Evolutionary conservation across 139 green algal genomes (phyloP), one percentile per base, ranked within the genome.

Genomic region (Chlamydomonas asymmetrica): DNA sequence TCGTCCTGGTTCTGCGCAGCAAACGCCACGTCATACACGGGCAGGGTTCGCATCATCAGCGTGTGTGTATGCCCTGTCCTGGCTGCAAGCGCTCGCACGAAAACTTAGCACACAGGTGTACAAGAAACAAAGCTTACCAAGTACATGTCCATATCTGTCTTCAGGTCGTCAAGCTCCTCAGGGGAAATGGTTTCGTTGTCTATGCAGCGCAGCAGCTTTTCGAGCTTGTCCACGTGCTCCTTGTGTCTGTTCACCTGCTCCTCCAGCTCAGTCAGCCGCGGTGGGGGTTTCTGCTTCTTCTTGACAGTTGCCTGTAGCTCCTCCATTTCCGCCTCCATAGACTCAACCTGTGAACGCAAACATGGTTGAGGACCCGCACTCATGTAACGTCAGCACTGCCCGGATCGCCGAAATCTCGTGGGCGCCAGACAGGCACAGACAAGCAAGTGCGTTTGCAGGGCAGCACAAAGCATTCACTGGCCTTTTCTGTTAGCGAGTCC

Each of bases 251-350:
- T 48, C 2, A 90, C 75, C 1, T 83, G 80, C 57, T 88, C 82
- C 66, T 93, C 85, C 56, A 92, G 78, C 66, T 81, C 80, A 57
- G 70, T 89, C 43, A 91, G 60, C 10, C 83, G 78, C 1, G 85
- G 79, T 18, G 83, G 82, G 29, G 84, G 83, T 82, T 95, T 97
- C 32, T 82, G 81, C 71, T 96, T 97, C 67, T 93, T 94, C 78
- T 92, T 94, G 29, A 79, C 43, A 2, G 16, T 69, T 0, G 59
- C 73, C 66, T 74, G 39, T 63, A 97, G 75, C 41, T 87, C 86
- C 83, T 99, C 96, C 60, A 98, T 87, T 81, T 99, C 96, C 18
- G 85, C 89, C 73, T 99, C 96, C 78, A 94, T 94, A 70, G 89
- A 81, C 66, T 99, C 96, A 6, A 98, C 91, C 85, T 97, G 87